Percentiles rank a stretch among this genome's conserved stretches.
Conservation (phyloP, 495 filamentous ascomycete genomes). For the Chaetomium fimeti region DNA sequence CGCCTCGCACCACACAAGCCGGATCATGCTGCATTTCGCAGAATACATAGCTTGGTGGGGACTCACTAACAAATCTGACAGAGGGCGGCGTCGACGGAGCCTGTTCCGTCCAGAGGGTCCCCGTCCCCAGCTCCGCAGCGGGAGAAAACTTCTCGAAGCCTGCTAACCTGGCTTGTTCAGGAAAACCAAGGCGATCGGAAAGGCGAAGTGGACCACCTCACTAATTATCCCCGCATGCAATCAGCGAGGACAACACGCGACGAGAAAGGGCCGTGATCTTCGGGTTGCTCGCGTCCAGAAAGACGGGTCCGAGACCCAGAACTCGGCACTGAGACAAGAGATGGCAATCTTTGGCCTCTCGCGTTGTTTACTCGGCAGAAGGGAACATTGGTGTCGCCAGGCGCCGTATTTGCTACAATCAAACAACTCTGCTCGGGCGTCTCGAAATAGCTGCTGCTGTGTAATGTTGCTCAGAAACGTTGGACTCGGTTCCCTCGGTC, state of each 20-base stretch:
- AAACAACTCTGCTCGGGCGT: constrained; percentile 6
- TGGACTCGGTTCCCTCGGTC: neutral
- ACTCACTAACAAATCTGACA: neutral
- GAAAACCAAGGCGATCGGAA: constrained; percentile 10
- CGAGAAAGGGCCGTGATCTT: neutral
- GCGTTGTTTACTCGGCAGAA: constrained; percentile 1
- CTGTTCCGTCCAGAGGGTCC: constrained; percentile 4
- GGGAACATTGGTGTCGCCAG: constrained; percentile 18
- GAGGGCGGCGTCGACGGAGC: constrained; percentile 3
- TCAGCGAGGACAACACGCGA: neutral
- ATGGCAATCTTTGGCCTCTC: neutral
- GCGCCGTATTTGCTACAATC: constrained; percentile 30
- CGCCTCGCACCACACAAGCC: neutral
- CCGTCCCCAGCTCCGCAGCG: constrained; percentile 13
- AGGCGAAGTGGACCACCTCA: constrained; percentile 11
- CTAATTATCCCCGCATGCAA: constrained; percentile 9
- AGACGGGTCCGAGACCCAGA: constrained; percentile 9
- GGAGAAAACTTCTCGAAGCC: constrained; percentile 29
- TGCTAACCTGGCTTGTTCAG: constrained; percentile 16
- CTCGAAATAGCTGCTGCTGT: constrained; percentile 35
- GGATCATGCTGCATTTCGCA: neutral
- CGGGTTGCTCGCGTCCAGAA: constrained; percentile 8
- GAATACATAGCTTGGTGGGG: constrained; percentile 2
- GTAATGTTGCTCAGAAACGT: constrained; percentile 21
- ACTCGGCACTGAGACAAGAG: constrained; percentile 10